phyloP scores from a whole-genome alignment of 345 rosid species.

The Murraya paniculata region DNA sequence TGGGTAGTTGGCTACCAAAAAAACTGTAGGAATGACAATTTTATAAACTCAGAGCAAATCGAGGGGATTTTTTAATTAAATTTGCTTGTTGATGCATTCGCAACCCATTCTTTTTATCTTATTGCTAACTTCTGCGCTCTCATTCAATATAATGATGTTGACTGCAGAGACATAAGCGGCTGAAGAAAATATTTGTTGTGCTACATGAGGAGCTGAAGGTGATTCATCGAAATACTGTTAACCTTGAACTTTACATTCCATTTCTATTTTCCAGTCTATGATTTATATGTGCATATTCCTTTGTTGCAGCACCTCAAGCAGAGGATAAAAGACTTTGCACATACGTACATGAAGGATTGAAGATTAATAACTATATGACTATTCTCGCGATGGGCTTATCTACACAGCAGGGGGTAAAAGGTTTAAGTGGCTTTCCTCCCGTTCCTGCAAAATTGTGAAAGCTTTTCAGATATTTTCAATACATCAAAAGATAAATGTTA shows the following conservation, averaged over 20 bases:
- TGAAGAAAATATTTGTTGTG: conserved; percentile 74
- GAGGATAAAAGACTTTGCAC: conserved; percentile 65
- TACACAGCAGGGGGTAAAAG: not conserved
- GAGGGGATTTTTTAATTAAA: not conserved
- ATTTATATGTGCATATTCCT: conserved; percentile 5
- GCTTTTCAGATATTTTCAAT: not conserved
- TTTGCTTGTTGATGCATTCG: not conserved
- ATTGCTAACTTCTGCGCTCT: not conserved
- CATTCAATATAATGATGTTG: not conserved
- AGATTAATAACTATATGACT: not conserved
- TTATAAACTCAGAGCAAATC: not conserved
- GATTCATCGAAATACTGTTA: conserved; percentile 6
- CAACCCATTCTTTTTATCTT: not conserved
- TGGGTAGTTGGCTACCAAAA: not conserved
- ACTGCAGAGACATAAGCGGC: conserved; percentile 74
- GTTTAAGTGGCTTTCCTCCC: not conserved
- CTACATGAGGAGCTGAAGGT: conserved; percentile 84
- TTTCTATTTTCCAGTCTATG: not conserved
- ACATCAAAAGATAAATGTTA: not conserved
- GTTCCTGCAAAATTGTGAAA: not conserved
- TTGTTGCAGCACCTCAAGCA: conserved; percentile 74
- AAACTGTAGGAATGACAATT: not conserved
- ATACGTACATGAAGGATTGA: conserved; percentile 40
- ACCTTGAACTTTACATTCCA: not conserved
- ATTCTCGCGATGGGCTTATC: not conserved